Evolutionary conservation across 2,329 filamentous ascomycete species (phyloP), one percentile per base, ranked within the genome.

Genomic region (Sarocladiaceae sp.): DNA sequence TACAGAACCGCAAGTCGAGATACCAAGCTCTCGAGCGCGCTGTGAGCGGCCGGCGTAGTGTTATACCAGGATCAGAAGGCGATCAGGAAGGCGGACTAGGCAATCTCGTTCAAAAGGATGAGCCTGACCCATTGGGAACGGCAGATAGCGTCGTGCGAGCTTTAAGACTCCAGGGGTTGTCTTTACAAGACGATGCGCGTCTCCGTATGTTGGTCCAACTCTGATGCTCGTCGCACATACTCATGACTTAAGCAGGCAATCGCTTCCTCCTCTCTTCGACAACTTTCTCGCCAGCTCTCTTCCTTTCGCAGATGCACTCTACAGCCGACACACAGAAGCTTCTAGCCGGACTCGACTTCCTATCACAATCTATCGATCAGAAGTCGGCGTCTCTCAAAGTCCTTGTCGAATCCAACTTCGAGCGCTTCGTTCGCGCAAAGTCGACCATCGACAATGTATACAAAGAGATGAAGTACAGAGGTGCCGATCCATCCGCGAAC

Each of bases 381-480:
- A 99, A 99, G 69, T 97, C 93, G 0, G 94, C 93, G 0, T 97
- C 92, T 3, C 80, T 99, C 55, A 99, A 99, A 66, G 88, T 96
- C 11, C 79, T 99, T 17, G 94, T 99, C 22, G 94, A 99, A 69
- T 93, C 90, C 57, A 99, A 99, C 67, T 99, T 99, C 65, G 95
- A 99, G 70, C 87, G 93, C 58, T 99, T 99, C 73, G 94, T 99
- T 52, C 87, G 90, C 57, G 94, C 94, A 39, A 99, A 99, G 69
- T 90, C 93, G 17, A 97, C 93, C 7, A 97, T 99, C 62, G 94
- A 99, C 72, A 96, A 96, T 71, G 94, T 99, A 50, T 99, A 99
- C 71, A 95, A 86, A 56, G 94, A 99, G 69, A 99, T 99, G 94
- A 96, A 82, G 77, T 92, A 75, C 59, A 77, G 80, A 44, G 83